Evolutionary conservation across 371 early-diverging fungal species (phyloP).

Genomic region (Saksenaea oblongispora): DNA sequence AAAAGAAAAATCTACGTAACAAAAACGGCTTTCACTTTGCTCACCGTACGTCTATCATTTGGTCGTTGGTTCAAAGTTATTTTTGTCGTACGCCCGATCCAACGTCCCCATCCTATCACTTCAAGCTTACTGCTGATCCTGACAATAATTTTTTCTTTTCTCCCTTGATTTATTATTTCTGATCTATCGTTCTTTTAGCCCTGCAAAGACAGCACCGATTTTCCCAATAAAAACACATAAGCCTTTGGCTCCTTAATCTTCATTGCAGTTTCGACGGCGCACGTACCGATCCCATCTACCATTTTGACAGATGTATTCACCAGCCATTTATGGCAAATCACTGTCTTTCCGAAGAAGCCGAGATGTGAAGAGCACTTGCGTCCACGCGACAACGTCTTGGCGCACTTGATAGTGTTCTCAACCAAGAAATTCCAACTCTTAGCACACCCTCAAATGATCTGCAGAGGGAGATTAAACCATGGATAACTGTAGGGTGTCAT

Average conservation of each 20-base stretch:
- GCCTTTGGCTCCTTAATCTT: neutral
- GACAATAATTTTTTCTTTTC: too few relatives aligned
- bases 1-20: too few relatives aligned
- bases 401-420: neutral
- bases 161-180: too few relatives aligned
- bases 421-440: neutral
- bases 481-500: neutral
- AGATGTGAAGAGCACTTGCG: neutral
- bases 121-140: too few relatives aligned
- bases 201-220: neutral
- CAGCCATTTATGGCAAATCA: neutral
- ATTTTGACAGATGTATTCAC: neutral
- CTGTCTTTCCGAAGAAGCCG: too few relatives aligned
- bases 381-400: conserved; percentile 4
- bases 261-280: neutral
- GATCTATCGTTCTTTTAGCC: neutral
- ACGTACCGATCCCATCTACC: neutral
- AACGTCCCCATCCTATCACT: too few relatives aligned
- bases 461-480: neutral
- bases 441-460: neutral
- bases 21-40: too few relatives aligned
- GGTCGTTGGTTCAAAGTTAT: too few relatives aligned
- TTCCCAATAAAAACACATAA: neutral
- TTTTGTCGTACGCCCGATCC: too few relatives aligned
- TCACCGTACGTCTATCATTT: too few relatives aligned